These are phyloP conservation scores for Colletotrichum sp. DNA, from an alignment of 2,329 filamentous ascomycete species.

Conservation along the genomic window DNA sequence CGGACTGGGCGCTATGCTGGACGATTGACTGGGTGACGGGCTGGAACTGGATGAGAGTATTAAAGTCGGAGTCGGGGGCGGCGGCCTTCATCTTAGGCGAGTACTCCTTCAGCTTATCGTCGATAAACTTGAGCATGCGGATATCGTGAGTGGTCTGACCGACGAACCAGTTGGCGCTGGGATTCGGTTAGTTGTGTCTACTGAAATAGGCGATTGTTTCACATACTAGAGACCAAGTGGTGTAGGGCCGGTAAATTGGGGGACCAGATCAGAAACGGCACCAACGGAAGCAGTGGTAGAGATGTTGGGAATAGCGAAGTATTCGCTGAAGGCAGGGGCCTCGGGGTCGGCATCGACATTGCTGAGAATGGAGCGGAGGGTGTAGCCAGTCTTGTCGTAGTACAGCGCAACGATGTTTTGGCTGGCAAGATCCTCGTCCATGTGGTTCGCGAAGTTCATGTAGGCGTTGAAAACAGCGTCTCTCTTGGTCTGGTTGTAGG, in stretches of 20 bases:
- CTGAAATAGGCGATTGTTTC: neutral
- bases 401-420: slow-evolving; percentile 31
- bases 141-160: slow-evolving; percentile 31
- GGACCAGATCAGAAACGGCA: slow-evolving; percentile 29
- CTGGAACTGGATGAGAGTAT: slow-evolving; percentile 34
- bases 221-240: slow-evolving; percentile 29
- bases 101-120: slow-evolving; percentile 30
- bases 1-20: slow-evolving; percentile 23
- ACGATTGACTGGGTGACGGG: slow-evolving; percentile 34
- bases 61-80: slow-evolving; percentile 28
- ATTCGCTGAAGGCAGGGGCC: slow-evolving; percentile 27
- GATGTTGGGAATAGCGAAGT: slow-evolving; percentile 24
- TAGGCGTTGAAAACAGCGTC: slow-evolving; percentile 30
- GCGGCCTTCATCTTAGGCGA: slow-evolving; percentile 30
- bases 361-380: slow-evolving; percentile 27
- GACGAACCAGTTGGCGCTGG: slow-evolving; percentile 34
- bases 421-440: slow-evolving; percentile 27
- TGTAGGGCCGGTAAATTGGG: slow-evolving; percentile 34
- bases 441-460: slow-evolving; percentile 30
- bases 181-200: neutral
- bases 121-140: slow-evolving; percentile 32
- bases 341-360: slow-evolving; percentile 27
- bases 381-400: slow-evolving; percentile 22
- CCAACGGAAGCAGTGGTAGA: slow-evolving; percentile 27
- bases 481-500: slow-evolving; percentile 27